These are phyloP conservation scores for Bacidia rubella DNA, from an alignment of 495 filamentous ascomycete species.

Conservation along the genomic window DNA sequence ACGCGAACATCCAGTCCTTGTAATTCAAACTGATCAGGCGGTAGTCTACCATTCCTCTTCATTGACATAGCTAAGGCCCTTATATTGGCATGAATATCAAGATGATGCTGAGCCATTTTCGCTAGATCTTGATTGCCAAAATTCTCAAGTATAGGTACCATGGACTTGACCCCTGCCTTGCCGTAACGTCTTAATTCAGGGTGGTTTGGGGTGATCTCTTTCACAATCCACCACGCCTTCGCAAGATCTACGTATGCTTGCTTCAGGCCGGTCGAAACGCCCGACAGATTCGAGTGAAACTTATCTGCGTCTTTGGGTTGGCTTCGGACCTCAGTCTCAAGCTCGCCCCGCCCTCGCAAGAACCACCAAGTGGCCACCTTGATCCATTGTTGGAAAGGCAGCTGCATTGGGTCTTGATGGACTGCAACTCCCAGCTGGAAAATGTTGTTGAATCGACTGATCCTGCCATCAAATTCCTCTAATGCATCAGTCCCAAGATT, in stretches of 20 bases:
- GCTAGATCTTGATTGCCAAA: conserved; percentile 35
- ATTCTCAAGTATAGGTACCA: conserved; percentile 30
- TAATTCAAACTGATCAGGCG: conserved; percentile 41
- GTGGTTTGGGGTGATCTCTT: conserved; percentile 43
- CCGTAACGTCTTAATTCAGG: conserved; percentile 39
- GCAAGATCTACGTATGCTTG: conserved; percentile 69
- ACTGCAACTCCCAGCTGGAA: conserved; percentile 60
- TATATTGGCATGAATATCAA: conserved; percentile 46
- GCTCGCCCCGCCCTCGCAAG: conserved; percentile 53
- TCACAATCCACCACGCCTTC: conserved; percentile 70
- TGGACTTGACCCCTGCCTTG: conserved; percentile 30
- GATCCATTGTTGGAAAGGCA: conserved; percentile 49
- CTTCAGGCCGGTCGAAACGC: conserved; percentile 8
- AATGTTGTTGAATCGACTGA: conserved; percentile 50
- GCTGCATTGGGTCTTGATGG: conserved; percentile 46
- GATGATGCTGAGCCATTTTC: conserved; percentile 38
- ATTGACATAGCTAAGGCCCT: conserved; percentile 66
- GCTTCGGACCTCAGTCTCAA: conserved; percentile 57
- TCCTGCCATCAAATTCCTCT: conserved; percentile 50
- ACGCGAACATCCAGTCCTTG: conserved; percentile 59
- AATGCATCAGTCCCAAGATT: conserved; percentile 49
- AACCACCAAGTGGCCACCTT: conserved; percentile 80
- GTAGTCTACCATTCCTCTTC: conserved; percentile 63
- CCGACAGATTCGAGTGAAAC: neutral
- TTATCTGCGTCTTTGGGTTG: neutral